Evolutionary conservation across 257 asterid genomes (phyloP), one percentile per base, ranked within the genome.

Genomic region (Solanum ahanhuiri): DNA sequence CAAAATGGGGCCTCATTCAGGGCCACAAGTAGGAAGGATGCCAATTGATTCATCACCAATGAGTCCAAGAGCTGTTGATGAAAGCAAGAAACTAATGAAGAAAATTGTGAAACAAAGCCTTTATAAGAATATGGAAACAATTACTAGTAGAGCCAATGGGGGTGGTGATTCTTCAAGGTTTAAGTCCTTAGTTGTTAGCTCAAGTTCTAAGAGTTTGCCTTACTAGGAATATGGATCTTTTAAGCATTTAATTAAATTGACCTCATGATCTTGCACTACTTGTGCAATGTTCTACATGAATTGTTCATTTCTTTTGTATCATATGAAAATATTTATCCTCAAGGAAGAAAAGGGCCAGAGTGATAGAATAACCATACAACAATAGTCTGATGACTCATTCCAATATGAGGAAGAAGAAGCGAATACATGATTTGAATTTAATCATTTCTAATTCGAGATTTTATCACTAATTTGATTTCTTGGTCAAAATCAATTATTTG

Each of bases 141-240:
- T 96, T 14, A 94, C 93, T 45, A 92, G 92, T 77, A 89, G 98
- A 23, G 99, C 98, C 5, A 93, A 90, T 82, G 96, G 94, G 2
- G 92, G 69, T 69, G 91, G 83, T n/a, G 98, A 90, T 83, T 63
- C 93, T 79, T 88, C 93, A 2, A 89, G 85, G 85, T 88, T 95
- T 7, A 96, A 96, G 88, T 91, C 95, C 14, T 89, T 96, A 90
- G 92, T 89, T 66, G 83, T 92, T 83, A 92, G 95, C 84, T 91
- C 99, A 7, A 96, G 99, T 86, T 96, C 98, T 37, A 95, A 95
- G 92, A 96, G 98, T 89, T 93, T 96, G 90, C 97, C 98, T 86
- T 96, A 92, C 41, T 91, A 87, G 25, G 86, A 35, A 35, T 72
- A 31, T 15, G 4, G 7, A 48, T 48, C 67, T 81, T 28, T 43